phyloP scores from a whole-genome alignment of 768 basidiomycete genomes.

The Suillus subaureus region DNA sequence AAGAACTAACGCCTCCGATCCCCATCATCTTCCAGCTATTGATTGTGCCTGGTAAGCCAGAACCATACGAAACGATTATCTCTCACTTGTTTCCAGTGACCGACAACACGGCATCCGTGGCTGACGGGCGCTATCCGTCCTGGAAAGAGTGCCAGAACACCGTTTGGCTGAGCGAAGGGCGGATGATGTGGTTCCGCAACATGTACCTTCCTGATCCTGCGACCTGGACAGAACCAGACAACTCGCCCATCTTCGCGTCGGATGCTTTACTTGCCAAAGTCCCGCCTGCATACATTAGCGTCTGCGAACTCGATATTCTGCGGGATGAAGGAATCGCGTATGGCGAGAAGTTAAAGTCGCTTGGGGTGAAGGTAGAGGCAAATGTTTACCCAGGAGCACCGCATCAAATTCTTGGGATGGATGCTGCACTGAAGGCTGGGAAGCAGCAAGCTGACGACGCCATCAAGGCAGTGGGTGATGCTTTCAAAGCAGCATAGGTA shows the following conservation, averaged over 20 bases:
- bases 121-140: constrained; percentile 39
- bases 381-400: constrained; percentile 58
- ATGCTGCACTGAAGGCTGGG: constrained; percentile 39
- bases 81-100: constrained; percentile 38
- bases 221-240: constrained; percentile 67
- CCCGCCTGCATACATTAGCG: constrained; percentile 62
- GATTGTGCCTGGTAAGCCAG: constrained; percentile 51
- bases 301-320: constrained; percentile 68
- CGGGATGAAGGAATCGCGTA: constrained; percentile 67
- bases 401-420: constrained; percentile 76
- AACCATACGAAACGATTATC: too few species aligned
- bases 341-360: constrained; percentile 53
- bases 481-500: constrained; percentile 14
- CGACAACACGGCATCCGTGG: constrained; percentile 63
- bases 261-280: constrained; percentile 49
- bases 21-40: constrained; percentile 67
- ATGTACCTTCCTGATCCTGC: constrained; percentile 65
- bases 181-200: constrained; percentile 72
- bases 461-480: constrained; percentile 27
- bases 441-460: constrained; percentile 24
- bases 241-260: constrained; percentile 72
- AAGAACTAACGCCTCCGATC: constrained; percentile 47
- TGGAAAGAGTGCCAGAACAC: constrained; percentile 63
- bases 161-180: constrained; percentile 58
- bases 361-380: constrained; percentile 55